Base-by-base conservation (phyloP, 1,284 basidiomycete species). In the Ustilago sp. region DNA sequence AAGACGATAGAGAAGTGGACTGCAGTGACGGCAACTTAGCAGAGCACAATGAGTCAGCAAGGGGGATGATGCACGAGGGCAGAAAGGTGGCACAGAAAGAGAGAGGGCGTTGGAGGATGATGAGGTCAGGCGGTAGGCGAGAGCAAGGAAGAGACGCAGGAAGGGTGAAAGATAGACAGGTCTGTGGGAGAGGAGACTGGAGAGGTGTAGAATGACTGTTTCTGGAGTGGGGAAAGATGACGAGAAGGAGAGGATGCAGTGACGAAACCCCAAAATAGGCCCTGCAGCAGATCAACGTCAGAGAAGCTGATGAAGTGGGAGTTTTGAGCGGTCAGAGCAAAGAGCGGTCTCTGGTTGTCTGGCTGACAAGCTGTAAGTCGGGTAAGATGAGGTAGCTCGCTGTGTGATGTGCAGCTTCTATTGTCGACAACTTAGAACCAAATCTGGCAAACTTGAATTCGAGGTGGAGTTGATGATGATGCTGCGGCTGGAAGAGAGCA, bases 211-310 rank as follows among this genome's bases (percentile, higher is more conserved):
- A 53, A n/a, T 63, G 48, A 53, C 50, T 52, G 59, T 34, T 28
- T 17, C 43, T 19, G 7, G n/a, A 50, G 19, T 23, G 38, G 55
- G 31, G 23, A 39, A 47, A 39, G 34, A 41, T 55, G 61, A 51
- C 45, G 54, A 45, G 48, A 38, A 36, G 43, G 43, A n/a, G 23
- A 36, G 17, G 50, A 53, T 31, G 63, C 41, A 54, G 59, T 60
- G 64, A 67, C 53, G 64, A 67, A 61, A 61, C 52, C 47, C 53
- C 45, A 45, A 39, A 19, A 31, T 28, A n/a, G 53, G 51, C 41
- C 36, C 60, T 45, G 63, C 59, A 66, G 64, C 50, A 36, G 41
- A 45, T 53, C 59, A 60, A 73, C 59, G 63, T 66, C 59, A 59
- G 64, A 58, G 62, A 34, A 32, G 31, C 28, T 50, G 48, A 31